phyloP scores from a whole-genome alignment of 371 early-diverging fungal genomes.

The Mucor lusitanicus region DNA sequence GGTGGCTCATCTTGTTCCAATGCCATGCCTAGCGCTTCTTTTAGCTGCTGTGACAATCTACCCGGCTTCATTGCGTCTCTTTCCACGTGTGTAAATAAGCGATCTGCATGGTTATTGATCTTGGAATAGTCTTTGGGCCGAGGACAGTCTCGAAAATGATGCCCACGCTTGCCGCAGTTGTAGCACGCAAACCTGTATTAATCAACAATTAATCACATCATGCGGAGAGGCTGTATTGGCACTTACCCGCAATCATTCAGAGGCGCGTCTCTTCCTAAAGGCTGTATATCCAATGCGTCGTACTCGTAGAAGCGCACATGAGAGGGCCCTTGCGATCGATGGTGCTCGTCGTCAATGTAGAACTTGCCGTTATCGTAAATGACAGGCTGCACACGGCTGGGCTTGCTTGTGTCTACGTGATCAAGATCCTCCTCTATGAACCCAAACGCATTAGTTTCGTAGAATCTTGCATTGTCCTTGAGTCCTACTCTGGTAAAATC shows the following conservation, averaged over 20 bases:
- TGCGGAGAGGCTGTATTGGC: neutral
- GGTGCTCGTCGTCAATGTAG: constrained; percentile 19
- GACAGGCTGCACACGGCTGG: constrained; percentile 8
- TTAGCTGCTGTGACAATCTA: constrained; percentile 10
- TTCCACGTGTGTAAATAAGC: neutral
- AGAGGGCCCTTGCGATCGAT: neutral
- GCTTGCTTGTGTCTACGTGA: neutral
- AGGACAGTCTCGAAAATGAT: neutral
- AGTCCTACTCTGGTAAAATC: constrained; percentile 3
- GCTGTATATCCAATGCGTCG: neutral
- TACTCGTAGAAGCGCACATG: neutral
- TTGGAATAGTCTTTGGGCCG: neutral
- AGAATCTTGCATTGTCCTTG: constrained; percentile 3
- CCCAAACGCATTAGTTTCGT: constrained; percentile 25
- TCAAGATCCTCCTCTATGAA: neutral
- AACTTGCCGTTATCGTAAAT: constrained; percentile 27
- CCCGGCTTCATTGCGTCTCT: constrained; percentile 15
- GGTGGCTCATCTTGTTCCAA: constrained; percentile 13
- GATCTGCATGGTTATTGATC: neutral
- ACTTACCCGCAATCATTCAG: neutral
- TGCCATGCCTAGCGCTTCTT: constrained; percentile 19
- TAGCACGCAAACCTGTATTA: neutral
- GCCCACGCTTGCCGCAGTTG: neutral
- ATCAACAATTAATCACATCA: neutral
- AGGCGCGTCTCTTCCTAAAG: neutral